Percentiles rank a stretch among this genome's conserved stretches.
phyloP scores from a whole-genome alignment of 495 filamentous ascomycete genomes.

The Xylaria castorea region DNA sequence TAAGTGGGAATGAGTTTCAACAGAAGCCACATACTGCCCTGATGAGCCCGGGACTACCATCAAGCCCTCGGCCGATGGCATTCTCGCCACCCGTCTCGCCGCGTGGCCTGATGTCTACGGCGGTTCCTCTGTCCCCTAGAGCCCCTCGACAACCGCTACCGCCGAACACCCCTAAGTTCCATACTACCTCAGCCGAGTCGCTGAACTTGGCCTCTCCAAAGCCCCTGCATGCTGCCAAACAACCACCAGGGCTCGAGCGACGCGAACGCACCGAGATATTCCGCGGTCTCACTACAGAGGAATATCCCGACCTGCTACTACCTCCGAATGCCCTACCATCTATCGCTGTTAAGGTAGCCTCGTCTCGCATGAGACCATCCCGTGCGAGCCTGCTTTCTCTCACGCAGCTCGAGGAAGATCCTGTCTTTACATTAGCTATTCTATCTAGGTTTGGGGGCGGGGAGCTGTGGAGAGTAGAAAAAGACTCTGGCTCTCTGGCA shows the following conservation, averaged over 20 bases:
- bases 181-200: constrained; percentile 53
- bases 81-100: constrained; percentile 76
- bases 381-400: constrained; percentile 78
- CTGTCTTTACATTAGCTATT: constrained; percentile 90
- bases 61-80: constrained; percentile 85
- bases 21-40: constrained; percentile 59
- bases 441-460: constrained; percentile 76
- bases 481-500: constrained; percentile 81
- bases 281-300: constrained; percentile 76
- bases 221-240: constrained; percentile 49
- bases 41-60: constrained; percentile 85
- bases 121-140: constrained; percentile 74
- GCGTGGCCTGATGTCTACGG: constrained; percentile 56
- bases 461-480: constrained; percentile 93
- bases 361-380: constrained; percentile 91
- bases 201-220: constrained; percentile 46
- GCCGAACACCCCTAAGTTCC: constrained; percentile 65
- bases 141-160: constrained; percentile 70
- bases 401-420: constrained; percentile 80
- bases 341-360: constrained; percentile 84
- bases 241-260: constrained; percentile 39
- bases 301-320: constrained; percentile 81
- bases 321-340: constrained; percentile 91
- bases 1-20: constrained; percentile 47
- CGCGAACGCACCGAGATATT: constrained; percentile 49